These are phyloP conservation scores for Lepraria neglecta DNA, from an alignment of 495 filamentous ascomycete species.

Conservation along the genomic window DNA sequence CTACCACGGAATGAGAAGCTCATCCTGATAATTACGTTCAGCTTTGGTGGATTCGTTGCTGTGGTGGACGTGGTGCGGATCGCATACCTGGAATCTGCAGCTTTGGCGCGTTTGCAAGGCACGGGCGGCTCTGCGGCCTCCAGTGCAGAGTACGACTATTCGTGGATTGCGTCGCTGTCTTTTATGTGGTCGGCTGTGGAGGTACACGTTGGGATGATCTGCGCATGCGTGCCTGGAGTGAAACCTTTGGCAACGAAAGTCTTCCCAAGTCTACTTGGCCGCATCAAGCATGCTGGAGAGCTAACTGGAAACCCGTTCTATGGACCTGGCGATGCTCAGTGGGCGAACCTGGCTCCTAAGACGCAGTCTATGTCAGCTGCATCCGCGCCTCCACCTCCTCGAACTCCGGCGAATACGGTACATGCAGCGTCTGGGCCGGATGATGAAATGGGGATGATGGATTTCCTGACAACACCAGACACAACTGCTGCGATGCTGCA, in stretches of 20 bases:
- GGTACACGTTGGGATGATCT: constrained; percentile 74
- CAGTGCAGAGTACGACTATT: constrained; percentile 45
- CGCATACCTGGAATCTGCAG: constrained; percentile 77
- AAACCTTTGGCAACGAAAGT: constrained; percentile 77
- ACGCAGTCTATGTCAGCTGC: constrained; percentile 6
- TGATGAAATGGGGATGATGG: constrained; percentile 47
- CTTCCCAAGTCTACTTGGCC: constrained; percentile 62
- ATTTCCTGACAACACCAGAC: constrained; percentile 54
- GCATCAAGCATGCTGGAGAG: constrained; percentile 34
- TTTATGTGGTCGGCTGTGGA: constrained; percentile 93
- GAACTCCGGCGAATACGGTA: not conserved
- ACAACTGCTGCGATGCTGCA: constrained; percentile 25
- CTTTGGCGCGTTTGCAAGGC: constrained; percentile 34
- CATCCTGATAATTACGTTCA: constrained; percentile 76
- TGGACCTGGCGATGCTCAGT: constrained; percentile 23
- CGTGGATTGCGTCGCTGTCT: constrained; percentile 71
- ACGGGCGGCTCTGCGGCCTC: constrained; percentile 32
- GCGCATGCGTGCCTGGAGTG: constrained; percentile 79
- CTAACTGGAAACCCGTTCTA: constrained; percentile 21
- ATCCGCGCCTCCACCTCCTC: constrained; percentile 15
- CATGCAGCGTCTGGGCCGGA: constrained; percentile 27
- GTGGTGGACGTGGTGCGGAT: constrained; percentile 85
- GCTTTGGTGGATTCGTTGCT: constrained; percentile 76
- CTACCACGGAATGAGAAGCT: constrained; percentile 77
- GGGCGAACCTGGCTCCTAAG: constrained; percentile 15